Conservation (phyloP, 768 basidiomycete species). For the Hydnum rufescens region DNA sequence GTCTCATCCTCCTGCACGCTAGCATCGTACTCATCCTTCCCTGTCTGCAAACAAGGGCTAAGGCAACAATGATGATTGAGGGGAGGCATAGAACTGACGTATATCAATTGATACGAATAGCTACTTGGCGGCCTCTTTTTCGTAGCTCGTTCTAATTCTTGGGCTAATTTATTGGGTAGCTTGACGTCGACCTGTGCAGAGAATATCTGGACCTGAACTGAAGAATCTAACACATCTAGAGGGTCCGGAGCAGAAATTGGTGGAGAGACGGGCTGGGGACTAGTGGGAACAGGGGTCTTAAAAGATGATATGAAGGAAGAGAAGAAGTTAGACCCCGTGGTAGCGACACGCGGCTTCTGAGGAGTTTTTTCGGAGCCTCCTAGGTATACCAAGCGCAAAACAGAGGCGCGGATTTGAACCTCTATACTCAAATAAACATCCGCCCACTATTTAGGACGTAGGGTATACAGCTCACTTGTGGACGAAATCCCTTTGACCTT, state of each 20-base stretch:
- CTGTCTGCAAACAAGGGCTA: slow-evolving; percentile 31
- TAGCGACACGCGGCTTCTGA: slow-evolving; percentile 7
- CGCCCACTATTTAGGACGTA: slow-evolving; percentile 5
- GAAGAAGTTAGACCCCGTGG: slow-evolving; percentile 18
- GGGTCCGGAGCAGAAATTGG: slow-evolving; percentile 12
- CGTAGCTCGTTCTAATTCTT: slow-evolving; percentile 72
- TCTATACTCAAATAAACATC: slow-evolving; percentile 21
- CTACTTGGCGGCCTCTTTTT: slow-evolving; percentile 79
- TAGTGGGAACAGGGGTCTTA: slow-evolving; percentile 12
- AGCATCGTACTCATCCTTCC: slow-evolving; percentile 59
- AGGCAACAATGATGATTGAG: neutral
- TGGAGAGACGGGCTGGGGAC: slow-evolving; percentile 19
- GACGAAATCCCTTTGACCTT: slow-evolving; percentile 40
- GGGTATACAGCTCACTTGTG: slow-evolving; percentile 16
- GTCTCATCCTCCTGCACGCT: slow-evolving; percentile 48
- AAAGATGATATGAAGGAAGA: slow-evolving; percentile 23
- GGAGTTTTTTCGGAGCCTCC: slow-evolving; percentile 41
- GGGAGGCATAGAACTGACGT: slow-evolving; percentile 27
- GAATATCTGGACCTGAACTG: slow-evolving; percentile 42
- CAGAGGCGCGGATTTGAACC: slow-evolving; percentile 57
- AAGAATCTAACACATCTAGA: slow-evolving; percentile 27
- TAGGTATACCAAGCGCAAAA: slow-evolving; percentile 62
- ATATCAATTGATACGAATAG: slow-evolving; percentile 69
- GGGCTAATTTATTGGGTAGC: slow-evolving; percentile 41
- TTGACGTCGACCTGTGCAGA: slow-evolving; percentile 45